Base-by-base conservation (phyloP, 345 rosid genomes). In the Eucalyptus rudis region DNA sequence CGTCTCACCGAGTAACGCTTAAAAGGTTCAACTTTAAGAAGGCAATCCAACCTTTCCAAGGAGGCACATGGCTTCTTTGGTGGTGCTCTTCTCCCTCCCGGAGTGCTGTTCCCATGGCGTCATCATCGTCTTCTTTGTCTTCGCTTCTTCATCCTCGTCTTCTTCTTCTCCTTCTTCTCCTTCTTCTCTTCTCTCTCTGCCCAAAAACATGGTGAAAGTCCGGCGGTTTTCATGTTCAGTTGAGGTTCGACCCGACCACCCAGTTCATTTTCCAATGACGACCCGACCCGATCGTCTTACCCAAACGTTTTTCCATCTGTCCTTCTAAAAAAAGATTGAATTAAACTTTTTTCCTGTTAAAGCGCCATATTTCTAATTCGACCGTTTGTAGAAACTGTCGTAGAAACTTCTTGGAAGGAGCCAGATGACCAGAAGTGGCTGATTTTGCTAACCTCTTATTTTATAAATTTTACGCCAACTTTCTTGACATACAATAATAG, bases 31-130 rank as follows among this genome's bases (percentile, higher is more conserved):
- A 71, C 45, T 36, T 71, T 36, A 19, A 19, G 45, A 71, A 71
- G 81, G 25, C 81, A 16, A 36, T 8, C 25, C 20, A 56, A 95
- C 98, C 97, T 95, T 95, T n/a, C 93, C 94, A 91, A 96, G 97
- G 91, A 96, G 95, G 87, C 95, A 90, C 88, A 96, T 95, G 87
- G 94, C 97, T 91, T 96, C 97, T 92, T 95, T 71, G 12, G 99
- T 97, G 43, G 97, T 97, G 92, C 98, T 96, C 84, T 97, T 96
- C 93, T 96, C 99, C 94, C 99, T 94, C 94, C 93, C 96, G 93
- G 96, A 88, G 71, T 96, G 96, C 92, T 95, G 95, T 89, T 96
- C 98, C 98, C 99, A 96, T 45, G 99, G 97, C 79, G 93, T 90
- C 95, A 96, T 91, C 88, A 68, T 40, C 87, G 14, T 40, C 89